Evolutionary conservation across 805 yeast species (phyloP), one percentile per base, ranked within the genome.

Genomic region (Saturnispora quitensis): DNA sequence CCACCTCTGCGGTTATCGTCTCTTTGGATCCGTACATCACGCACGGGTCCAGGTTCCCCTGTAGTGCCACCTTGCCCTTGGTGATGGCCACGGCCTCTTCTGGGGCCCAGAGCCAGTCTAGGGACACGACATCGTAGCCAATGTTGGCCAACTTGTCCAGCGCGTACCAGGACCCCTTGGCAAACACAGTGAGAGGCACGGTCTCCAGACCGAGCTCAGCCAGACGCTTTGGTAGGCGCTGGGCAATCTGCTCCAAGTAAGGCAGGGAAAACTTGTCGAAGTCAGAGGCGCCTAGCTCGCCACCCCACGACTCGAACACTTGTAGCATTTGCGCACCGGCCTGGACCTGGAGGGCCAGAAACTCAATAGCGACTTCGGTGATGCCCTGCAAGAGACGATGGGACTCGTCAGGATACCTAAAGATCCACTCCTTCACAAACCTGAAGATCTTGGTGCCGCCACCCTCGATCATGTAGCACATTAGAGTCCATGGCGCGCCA

Each of bases 251-350:
- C 57, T 75, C 77, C 61, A 93, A 73, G 65, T 88, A 93, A 3
- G 98, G 98, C 62, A 91, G 77, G 4, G 95, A 84, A 68, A 89
- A 93, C 66, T 86, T 90, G 56, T 76, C 76, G 69, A 91, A 93
- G 62, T 93, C 99, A 49, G 72, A 72, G 12, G 97, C 95, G 1
- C 96, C 93, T 53, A 93, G 75, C 70, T 93, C 98, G 48, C 98
- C 96, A 52, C 96, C 99, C 96, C 97, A 90, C 36, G 96, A 86
- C 65, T 93, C 99, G 64, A 93, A 93, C 35, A 93, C 89, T 70
- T 93, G 99, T 55, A 93, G 75, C 83, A 93, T 89, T 72, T 93
- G 99, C 35, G 98, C 98, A 60, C 99, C 99, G 1, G 99, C 99
- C 58, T 82, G 81, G 44, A 93, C 96, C 70, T 93, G 99, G 62